Percentiles rank a stretch among this genome's conserved stretches.
These are phyloP conservation scores for Barnettozyma pratensis DNA, from an alignment of 805 yeast genomes.

Conservation along the genomic window DNA sequence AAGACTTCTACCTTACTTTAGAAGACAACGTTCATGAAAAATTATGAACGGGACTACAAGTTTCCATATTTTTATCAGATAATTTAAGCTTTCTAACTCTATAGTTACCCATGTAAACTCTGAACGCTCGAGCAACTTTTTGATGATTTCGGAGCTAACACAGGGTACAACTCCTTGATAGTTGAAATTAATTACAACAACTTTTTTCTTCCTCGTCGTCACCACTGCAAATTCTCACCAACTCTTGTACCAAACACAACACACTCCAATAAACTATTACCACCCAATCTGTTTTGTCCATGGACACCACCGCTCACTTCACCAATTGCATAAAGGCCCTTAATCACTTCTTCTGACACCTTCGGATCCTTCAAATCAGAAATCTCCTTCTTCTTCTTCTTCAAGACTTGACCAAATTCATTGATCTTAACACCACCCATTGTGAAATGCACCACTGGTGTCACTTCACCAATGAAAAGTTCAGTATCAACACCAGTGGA, in stretches of 20 bases:
- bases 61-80: no score
- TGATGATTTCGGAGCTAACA: no score
- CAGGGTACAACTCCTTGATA: no score
- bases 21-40: no score
- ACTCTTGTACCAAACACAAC: conserved; percentile 51
- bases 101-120: no score
- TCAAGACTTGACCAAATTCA: conserved; percentile 39
- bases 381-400: conserved; percentile 24
- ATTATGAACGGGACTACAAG: no score
- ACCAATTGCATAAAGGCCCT: conserved; percentile 57
- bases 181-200: no score
- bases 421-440: conserved; percentile 63
- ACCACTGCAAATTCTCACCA: conserved; percentile 23
- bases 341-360: conserved; percentile 12
- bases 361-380: no score
- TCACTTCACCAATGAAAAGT: conserved; percentile 45
- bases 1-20: no score
- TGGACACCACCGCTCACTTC: conserved; percentile 68
- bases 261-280: conserved; percentile 23
- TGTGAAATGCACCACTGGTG: conserved; percentile 63
- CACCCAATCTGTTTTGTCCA: conserved; percentile 51
- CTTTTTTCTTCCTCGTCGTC: background rate
- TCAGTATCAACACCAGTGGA: conserved; percentile 14
- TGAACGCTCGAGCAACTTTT: no score
- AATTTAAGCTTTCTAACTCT: no score